Base-by-base conservation (phyloP, 2,329 filamentous ascomycete genomes). In the Talaromyces sp. region DNA sequence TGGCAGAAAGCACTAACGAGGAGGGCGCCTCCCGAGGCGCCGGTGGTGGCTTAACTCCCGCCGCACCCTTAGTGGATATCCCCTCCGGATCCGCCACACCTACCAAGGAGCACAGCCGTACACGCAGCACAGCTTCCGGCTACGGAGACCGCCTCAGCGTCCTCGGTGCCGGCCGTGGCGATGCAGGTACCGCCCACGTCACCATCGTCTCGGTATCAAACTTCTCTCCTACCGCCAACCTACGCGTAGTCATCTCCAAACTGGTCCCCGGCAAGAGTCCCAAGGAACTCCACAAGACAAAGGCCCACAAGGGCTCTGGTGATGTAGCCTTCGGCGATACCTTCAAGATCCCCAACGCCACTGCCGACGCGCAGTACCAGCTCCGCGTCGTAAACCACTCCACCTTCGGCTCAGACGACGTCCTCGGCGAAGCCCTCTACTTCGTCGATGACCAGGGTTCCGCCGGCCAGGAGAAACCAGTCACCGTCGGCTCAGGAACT, bases 261-360 rank as follows among this genome's bases (percentile, higher is more conserved):
- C 85, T 89, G 61, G 69, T 89, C 30, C 78, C 80, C 3, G 75
- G 85, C 42, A 92, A 88, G 73, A 82, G 81, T 44, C 79, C 74
- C 45, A 97, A 94, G 76, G 84, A 88, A 41, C 78, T 99, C 41
- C 86, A 92, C 76, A 97, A 97, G 79, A 97, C 92, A 19, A 96
- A 96, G 71, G 88, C 94, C 59, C 84, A 89, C 76, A 96, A 96
- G 72, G 82, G 87, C 33, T 55, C 60, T 0, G 76, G 83, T 1
- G 90, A 88, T 3, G 83, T 90, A 56, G 80, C 78, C 16, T 96
- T 86, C 70, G 86, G 91, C 58, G 70, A 76, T 8, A 76, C 81
- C 0, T 93, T 94, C 79, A 91, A 86, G 66, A 81, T 89, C 19
- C 78, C 81, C 10, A 95, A 91, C 74, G 69, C 68, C 9, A 83